A percentile compares a stretch with the other conserved stretches of the same genome.
Conservation (phyloP, 768 basidiomycete species). For the Crepidotus variabilis region DNA sequence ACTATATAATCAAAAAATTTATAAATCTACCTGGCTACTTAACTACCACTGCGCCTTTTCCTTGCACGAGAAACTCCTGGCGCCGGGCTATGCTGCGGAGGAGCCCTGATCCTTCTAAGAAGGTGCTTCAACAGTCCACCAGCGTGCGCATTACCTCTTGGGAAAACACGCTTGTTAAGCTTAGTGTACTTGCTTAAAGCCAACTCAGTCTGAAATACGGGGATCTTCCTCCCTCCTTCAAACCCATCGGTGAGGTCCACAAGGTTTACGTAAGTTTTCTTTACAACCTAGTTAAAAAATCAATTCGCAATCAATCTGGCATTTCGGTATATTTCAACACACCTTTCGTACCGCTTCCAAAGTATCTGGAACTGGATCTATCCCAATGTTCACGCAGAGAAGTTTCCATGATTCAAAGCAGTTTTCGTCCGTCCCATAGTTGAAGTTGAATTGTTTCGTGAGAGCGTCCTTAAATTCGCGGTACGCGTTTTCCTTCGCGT, state of each 20-base stretch:
- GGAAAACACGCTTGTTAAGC: constrained; percentile 24
- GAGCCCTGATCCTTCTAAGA: constrained; percentile 24
- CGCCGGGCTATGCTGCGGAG: neutral
- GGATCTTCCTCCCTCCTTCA: constrained; percentile 6
- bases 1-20: too few relatives aligned
- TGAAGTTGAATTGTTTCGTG: constrained; percentile 27
- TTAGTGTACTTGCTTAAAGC: constrained; percentile 29
- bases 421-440: constrained; percentile 28
- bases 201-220: constrained; percentile 19
- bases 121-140: constrained; percentile 28
- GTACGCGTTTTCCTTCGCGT: constrained; percentile 10
- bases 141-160: constrained; percentile 23
- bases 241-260: constrained; percentile 31
- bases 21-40: too few relatives aligned
- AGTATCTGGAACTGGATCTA: constrained; percentile 24
- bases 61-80: too few relatives aligned
- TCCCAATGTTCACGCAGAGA: constrained; percentile 22
- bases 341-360: constrained; percentile 24
- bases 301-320: neutral
- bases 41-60: too few relatives aligned
- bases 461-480: constrained; percentile 24
- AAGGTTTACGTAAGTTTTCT: constrained; percentile 31
- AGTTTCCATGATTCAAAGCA: constrained; percentile 25
- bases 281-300: constrained; percentile 5
- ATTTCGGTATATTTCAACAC: too few relatives aligned